Evolutionary conservation across 345 rosid species (phyloP).

Genomic region (Eutrema japonicum): DNA sequence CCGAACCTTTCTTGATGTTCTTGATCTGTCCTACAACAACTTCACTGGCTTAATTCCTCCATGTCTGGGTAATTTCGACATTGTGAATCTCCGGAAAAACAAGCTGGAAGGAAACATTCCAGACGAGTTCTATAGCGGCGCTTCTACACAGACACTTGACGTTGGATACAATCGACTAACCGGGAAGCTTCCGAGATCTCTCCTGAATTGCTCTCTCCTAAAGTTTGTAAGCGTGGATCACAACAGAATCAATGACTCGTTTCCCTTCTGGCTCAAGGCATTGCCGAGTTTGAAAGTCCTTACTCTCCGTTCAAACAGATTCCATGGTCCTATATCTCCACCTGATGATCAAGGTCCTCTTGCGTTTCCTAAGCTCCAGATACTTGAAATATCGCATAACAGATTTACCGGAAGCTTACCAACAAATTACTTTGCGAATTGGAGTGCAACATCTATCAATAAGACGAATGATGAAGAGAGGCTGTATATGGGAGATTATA

Average conservation of each 20-base stretch:
- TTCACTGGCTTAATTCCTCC: too few species aligned
- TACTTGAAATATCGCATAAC: constrained; percentile 15
- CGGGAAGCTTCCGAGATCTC: constrained; percentile 29
- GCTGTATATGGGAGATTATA: constrained; percentile 36
- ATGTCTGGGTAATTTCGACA: too few species aligned
- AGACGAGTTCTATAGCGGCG: constrained; percentile 2
- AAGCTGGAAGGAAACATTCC: constrained; percentile 32
- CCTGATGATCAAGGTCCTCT: neutral
- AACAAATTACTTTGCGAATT: constrained; percentile 27
- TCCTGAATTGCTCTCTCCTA: neutral
- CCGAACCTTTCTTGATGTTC: too few species aligned
- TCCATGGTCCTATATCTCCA: constrained; percentile 11
- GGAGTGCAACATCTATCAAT: constrained; percentile 30
- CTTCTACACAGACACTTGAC: constrained; percentile 27
- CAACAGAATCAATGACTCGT: constrained; percentile 3
- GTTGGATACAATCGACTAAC: constrained; percentile 32
- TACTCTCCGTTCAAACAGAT: constrained; percentile 35
- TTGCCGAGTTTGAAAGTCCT: constrained; percentile 34
- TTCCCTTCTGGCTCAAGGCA: constrained; percentile 36
- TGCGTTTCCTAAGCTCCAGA: constrained; percentile 5
- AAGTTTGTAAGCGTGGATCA: neutral
- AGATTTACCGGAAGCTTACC: constrained; percentile 33
- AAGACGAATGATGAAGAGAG: constrained; percentile 33
- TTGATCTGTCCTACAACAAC: too few species aligned
- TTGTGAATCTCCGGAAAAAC: too few species aligned